Conservation (phyloP, 164 flowering plant species). For the Aristolochia californica region DNA sequence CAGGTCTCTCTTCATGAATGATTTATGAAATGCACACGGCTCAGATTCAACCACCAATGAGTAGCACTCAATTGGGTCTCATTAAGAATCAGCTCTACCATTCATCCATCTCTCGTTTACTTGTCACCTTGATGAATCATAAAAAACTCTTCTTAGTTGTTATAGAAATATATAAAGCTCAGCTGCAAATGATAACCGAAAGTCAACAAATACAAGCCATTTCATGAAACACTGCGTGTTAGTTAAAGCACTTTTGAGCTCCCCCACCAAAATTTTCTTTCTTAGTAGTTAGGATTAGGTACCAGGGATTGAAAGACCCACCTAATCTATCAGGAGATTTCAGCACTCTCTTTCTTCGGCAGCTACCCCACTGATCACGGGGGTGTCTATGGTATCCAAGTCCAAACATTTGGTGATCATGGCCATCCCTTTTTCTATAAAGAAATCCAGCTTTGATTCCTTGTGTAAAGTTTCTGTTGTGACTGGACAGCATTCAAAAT, state of each 20-base stretch:
- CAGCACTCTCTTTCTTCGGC: background rate
- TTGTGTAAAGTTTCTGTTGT: background rate
- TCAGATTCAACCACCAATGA: too few relatives aligned
- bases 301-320: constrained; percentile 7
- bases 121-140: too few relatives aligned
- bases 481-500: too few relatives aligned
- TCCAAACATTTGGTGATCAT: background rate
- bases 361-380: constrained; percentile 1
- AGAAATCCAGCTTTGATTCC: background rate
- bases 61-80: too few relatives aligned
- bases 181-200: background rate
- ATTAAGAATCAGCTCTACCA: too few relatives aligned
- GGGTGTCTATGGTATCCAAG: background rate
- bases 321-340: background rate
- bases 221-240: background rate
- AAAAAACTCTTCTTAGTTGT: too few relatives aligned
- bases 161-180: too few relatives aligned
- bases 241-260: background rate
- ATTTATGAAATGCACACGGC: too few relatives aligned
- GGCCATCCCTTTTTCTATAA: background rate
- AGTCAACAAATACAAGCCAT: constrained; percentile 1
- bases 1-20: too few relatives aligned
- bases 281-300: constrained; percentile 3
- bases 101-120: too few relatives aligned
- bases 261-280: background rate